Evolutionary conservation across 768 basidiomycete genomes (phyloP), one percentile per base, ranked within the genome.

Genomic region (Mycena pura): DNA sequence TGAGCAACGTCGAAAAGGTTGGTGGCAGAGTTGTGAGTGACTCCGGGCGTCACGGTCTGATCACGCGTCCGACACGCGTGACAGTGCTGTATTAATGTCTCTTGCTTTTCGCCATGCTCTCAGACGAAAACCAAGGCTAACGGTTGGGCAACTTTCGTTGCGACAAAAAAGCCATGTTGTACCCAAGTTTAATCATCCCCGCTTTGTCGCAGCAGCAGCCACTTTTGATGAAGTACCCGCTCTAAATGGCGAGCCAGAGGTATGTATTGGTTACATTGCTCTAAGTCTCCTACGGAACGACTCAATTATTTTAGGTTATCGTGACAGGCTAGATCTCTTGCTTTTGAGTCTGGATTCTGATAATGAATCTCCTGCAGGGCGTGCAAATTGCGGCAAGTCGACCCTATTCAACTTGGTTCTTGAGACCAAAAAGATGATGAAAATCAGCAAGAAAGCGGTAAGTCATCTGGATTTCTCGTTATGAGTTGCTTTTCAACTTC

Each of bases 371-470:
- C 11, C 17, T 32, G 49, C 59, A 90, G 91, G 91, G 19, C 86
- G 91, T 60, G 90, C 91, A 3, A 93, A 93, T 68, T 86, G 80
- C 22, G 91, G 91, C 25, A 93, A 93, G 71, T 92, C 90, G 1
- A 83, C 87, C 4, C 73, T 93, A 28, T 79, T 92, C 9, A 93
- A 92, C 64, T 83, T 86, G 13, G 82, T 92, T 5, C 68, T 91
- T 5, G 84, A 84, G 2, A 77, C 88, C 31, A 86, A 72, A 51
- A 75, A 78, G 38, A 73, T 93, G 28, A 71, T 89, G 15, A 78
- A 82, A 36, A 87, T 86, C 0, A 91, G 90, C 72, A 89, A 86
- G 62, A 90, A 87, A 69, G 84, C 91, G 36, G 91, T 91, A 31
- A 50, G 87, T 80, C 19, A 9, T 8, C 32, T 32, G 51, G 1